Evolutionary conservation across 139 green algal species (phyloP).

Genomic region (Mesostigma viride): DNA sequence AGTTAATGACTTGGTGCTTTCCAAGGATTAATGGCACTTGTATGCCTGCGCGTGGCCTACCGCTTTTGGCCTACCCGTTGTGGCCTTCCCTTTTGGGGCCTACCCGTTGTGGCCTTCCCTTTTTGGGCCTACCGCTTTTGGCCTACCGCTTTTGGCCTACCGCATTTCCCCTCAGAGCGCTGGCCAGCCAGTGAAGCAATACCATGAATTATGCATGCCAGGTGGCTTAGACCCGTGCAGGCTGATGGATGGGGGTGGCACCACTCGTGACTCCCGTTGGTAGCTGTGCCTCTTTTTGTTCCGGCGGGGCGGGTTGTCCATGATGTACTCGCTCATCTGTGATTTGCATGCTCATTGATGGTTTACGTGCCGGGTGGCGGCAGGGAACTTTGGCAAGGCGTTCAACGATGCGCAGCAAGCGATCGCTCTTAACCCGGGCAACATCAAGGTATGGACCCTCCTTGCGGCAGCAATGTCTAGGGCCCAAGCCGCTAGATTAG

Average conservation of each 20-base stretch:
- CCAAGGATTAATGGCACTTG: too few relatives aligned
- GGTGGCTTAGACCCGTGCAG: conserved; percentile 17
- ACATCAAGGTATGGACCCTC: conserved; percentile 23
- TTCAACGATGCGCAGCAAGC: conserved; percentile 12
- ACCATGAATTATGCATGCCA: conserved; percentile 18
- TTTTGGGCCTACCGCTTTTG: too few relatives aligned
- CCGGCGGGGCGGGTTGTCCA: too few relatives aligned
- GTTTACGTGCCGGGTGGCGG: too few relatives aligned
- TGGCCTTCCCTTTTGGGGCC: too few relatives aligned
- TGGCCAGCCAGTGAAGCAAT: conserved; percentile 20
- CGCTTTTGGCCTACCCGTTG: too few relatives aligned
- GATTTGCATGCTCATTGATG: conserved; percentile 20
- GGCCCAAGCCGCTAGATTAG: not conserved
- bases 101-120: too few relatives aligned
- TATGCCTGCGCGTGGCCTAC: too few relatives aligned
- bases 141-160: too few relatives aligned
- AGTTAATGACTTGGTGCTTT: too few relatives aligned
- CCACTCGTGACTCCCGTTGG: not conserved
- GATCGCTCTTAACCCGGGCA: conserved; percentile 6
- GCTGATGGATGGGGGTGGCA: conserved; percentile 10
- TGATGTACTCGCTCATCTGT: conserved; percentile 12
- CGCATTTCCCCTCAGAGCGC: too few relatives aligned
- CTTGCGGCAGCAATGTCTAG: not conserved
- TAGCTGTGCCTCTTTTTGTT: too few relatives aligned
- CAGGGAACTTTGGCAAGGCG: conserved; percentile 16